Evolutionary conservation across 2,329 filamentous ascomycete species (phyloP).

Genomic region (Fusarium sp.): DNA sequence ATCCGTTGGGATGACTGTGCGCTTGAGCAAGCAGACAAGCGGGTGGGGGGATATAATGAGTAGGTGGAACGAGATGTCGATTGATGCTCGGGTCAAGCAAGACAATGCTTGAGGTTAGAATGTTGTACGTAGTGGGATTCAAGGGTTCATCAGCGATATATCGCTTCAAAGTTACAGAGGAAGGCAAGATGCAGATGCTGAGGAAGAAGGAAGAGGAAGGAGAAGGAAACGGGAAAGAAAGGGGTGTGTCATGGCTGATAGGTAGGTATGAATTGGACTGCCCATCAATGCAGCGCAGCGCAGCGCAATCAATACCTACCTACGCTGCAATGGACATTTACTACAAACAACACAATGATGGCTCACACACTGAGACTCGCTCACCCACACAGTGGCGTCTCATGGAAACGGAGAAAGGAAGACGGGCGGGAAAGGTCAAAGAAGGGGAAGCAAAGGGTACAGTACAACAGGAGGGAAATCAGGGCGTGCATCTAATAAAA

Average conservation of each 20-base stretch:
- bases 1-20: slow-evolving; percentile 27
- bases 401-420: slow-evolving; percentile 24
- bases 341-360: background rate
- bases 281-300: background rate
- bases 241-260: slow-evolving; percentile 30
- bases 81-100: slow-evolving; percentile 41
- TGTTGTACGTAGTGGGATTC: slow-evolving; percentile 12
- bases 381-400: slow-evolving; percentile 22
- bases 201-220: background rate
- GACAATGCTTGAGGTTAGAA: slow-evolving; percentile 3
- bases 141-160: slow-evolving; percentile 26
- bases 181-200: background rate
- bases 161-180: slow-evolving; percentile 6
- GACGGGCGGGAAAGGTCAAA: slow-evolving; percentile 20
- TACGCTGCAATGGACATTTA: too few species aligned
- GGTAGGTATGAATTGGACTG: slow-evolving; percentile 25
- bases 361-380: slow-evolving; percentile 5
- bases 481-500: slow-evolving; percentile 18
- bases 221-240: slow-evolving; percentile 14
- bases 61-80: slow-evolving; percentile 46
- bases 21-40: slow-evolving; percentile 34
- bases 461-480: background rate
- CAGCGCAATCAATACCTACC: background rate
- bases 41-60: slow-evolving; percentile 29
- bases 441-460: slow-evolving; percentile 13